These are phyloP conservation scores for Globisporangium yorkense DNA, from an alignment of 352 stramenopile species.

Conservation along the genomic window DNA sequence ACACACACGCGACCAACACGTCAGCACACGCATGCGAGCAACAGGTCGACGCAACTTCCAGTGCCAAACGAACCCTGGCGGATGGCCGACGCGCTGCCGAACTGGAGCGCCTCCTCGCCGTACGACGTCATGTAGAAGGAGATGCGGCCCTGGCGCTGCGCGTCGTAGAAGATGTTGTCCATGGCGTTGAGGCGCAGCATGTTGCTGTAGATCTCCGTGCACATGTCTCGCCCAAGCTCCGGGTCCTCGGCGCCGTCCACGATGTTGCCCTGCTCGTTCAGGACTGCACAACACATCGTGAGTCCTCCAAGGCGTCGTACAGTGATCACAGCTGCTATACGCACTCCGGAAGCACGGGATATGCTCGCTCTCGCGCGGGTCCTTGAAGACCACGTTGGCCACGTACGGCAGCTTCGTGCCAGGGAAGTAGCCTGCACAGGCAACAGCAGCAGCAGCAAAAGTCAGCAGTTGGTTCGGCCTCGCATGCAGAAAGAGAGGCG, in stretches of 20 bases:
- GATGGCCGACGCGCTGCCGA: conserved; percentile 92
- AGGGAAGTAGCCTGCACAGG: conserved; percentile 53
- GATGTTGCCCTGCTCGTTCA: conserved; percentile 83
- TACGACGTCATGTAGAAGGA: conserved; percentile 96
- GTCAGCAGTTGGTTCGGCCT: too few species aligned
- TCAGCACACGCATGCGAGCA: too few species aligned
- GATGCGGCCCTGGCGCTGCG: conserved; percentile 96
- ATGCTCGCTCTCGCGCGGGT: conserved; percentile 73
- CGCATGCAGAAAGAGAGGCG: not conserved
- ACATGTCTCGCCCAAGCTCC: conserved; percentile 70
- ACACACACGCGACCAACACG: not conserved
- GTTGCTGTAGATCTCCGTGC: conserved; percentile 83
- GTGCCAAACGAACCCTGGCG: conserved; percentile 20
- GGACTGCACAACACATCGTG: conserved; percentile 27
- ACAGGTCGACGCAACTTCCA: too few species aligned
- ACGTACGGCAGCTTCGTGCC: conserved; percentile 88
- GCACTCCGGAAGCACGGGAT: conserved; percentile 90
- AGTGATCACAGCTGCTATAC: conserved; percentile 16
- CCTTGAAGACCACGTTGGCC: conserved; percentile 80
- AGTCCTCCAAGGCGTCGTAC: not conserved
- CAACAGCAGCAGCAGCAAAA: not conserved
- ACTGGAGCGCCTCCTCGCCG: conserved; percentile 95
- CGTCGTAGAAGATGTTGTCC: conserved; percentile 97
- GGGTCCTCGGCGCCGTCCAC: conserved; percentile 64
- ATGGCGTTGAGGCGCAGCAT: conserved; percentile 89